Conservation (phyloP, 177 flowering plant species). For the Vitis hybrid region DNA sequence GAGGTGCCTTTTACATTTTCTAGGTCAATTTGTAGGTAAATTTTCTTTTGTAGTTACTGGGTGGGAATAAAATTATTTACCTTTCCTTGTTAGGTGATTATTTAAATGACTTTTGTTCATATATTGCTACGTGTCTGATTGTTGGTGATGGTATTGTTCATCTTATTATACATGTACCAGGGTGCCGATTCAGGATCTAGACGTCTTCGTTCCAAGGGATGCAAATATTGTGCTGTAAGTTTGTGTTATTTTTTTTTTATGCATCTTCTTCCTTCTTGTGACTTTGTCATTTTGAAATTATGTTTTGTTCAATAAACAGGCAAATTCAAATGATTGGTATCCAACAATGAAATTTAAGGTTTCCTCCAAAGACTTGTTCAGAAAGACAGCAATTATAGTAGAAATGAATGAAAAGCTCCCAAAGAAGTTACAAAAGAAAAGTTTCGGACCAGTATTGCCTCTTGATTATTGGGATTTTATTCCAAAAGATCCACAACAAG, state of each 20-base stretch:
- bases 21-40: no score
- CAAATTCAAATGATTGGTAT: constrained; percentile 36
- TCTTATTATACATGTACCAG: constrained; percentile 36
- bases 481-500: constrained; percentile 47
- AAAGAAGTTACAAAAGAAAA: constrained; percentile 26
- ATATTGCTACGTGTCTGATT: neutral
- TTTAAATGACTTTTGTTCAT: neutral
- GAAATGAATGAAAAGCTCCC: constrained; percentile 46
- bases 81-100: neutral
- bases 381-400: constrained; percentile 48
- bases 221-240: constrained; percentile 86
- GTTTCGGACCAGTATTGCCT: constrained; percentile 32
- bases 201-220: constrained; percentile 26
- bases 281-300: neutral
- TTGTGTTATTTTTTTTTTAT: constrained; percentile 9
- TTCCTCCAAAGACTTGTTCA: constrained; percentile 46
- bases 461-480: constrained; percentile 83
- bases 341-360: constrained; percentile 62
- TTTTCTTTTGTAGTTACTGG: no score
- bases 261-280: neutral
- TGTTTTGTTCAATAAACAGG: constrained; percentile 36
- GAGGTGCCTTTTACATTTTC: no score
- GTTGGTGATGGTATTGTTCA: neutral
- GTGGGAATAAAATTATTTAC: neutral
- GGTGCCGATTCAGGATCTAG: constrained; percentile 20